Evolutionary conservation across 2,329 filamentous ascomycete species (phyloP), one percentile per base, ranked within the genome.

Genomic region (Ceratocystis papillata): DNA sequence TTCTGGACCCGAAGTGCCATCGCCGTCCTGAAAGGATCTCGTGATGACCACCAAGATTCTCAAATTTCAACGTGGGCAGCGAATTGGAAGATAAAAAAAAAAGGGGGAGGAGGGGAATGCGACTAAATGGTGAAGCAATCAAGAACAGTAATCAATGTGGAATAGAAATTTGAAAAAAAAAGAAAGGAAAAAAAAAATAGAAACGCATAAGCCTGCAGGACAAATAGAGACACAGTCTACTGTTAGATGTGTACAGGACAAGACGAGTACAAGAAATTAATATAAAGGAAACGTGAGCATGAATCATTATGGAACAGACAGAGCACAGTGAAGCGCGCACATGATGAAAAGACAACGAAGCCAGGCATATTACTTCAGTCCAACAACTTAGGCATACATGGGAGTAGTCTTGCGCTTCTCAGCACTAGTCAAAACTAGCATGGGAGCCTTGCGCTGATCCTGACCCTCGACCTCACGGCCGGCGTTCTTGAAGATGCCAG

Each of bases 361-460:
- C 60, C 57, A n/a, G 25, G 12, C 46, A 62, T 25, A 50, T 15
- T 33, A 37, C 44, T 28, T 62, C 55, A 46, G 20, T 22, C 44
- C 15, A 62, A 62, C 22, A 62, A 62, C 41, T 53, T 55, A 53
- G 46, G 25, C 53, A 50, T 62, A 60, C 28, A 61, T 65, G 10
- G 71, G 70, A 41, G 71, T 69, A 12, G 72, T 69, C 81, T 90
- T 95, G 76, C 91, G 88, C 84, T 96, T 96, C 80, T 96, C 91
- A 69, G 86, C 88, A 75, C 87, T 92, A 70, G 89, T 92, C 70
- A 96, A 82, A 70, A 96, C 88, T 73, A 96, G 84, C 81, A 91
- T 87, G 65, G 90, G 88, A 71, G 88, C 88, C 80, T 87, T 92
- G 77, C 90, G 89, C 76, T 90, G 85, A 67, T 82, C 80, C 69